Evolutionary conservation across 495 filamentous ascomycete species (phyloP).

Genomic region (Penicillium ochrochloron): DNA sequence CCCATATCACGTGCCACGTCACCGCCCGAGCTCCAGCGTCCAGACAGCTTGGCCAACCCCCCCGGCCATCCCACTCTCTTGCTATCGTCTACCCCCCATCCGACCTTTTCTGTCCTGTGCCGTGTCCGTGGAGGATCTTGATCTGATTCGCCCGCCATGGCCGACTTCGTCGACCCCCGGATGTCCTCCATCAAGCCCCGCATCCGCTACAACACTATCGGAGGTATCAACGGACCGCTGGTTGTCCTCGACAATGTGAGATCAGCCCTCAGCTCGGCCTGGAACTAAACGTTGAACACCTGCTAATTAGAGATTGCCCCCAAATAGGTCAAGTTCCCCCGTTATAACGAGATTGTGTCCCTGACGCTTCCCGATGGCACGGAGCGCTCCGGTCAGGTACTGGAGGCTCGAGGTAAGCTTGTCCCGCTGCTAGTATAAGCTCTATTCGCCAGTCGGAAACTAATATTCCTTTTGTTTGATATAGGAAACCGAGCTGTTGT

Average conservation of each 20-base stretch:
- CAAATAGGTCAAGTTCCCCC: constrained; percentile 88
- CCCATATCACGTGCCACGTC: constrained; percentile 32
- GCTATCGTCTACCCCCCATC: constrained; percentile 16
- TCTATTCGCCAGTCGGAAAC: constrained; percentile 2
- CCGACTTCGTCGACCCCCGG: constrained; percentile 70
- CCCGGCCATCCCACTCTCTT: constrained; percentile 29
- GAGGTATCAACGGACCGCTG: constrained; percentile 95
- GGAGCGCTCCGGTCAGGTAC: constrained; percentile 89
- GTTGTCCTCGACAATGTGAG: constrained; percentile 94
- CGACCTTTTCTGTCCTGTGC: constrained; percentile 17
- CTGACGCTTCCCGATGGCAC: constrained; percentile 94
- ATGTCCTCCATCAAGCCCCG: constrained; percentile 82
- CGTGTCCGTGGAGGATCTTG: constrained; percentile 29
- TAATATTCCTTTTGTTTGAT: constrained; percentile 18
- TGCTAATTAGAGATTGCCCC: constrained; percentile 17
- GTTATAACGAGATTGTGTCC: constrained; percentile 97
- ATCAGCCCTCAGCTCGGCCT: constrained; percentile 7
- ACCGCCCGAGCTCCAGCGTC: constrained; percentile 36
- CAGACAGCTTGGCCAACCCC: constrained; percentile 37
- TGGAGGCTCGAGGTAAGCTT: constrained; percentile 88
- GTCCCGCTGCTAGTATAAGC: background rate
- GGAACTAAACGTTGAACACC: background rate
- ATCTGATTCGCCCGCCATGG: constrained; percentile 54
- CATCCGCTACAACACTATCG: constrained; percentile 96
- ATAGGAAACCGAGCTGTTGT: constrained; percentile 90